Conservation (phyloP, 2,329 filamentous ascomycete species). For the Pseudogymnoascus sp. region DNA sequence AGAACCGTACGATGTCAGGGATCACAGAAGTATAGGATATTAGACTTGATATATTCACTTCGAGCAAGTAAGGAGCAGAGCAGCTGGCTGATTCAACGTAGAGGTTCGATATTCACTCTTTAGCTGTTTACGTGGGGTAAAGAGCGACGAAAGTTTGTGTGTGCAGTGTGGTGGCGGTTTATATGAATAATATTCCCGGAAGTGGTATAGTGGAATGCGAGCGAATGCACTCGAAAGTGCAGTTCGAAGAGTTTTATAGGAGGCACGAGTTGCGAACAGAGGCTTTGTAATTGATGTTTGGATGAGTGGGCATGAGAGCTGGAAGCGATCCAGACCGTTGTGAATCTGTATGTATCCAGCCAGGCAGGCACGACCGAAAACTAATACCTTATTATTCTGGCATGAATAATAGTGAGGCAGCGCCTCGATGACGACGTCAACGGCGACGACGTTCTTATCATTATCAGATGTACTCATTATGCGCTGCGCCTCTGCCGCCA, state of each 20-base stretch:
- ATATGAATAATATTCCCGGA: not conserved
- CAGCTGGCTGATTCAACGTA: not conserved
- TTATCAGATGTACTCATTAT: not conserved
- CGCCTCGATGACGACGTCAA: not conserved
- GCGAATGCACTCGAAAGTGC: not conserved
- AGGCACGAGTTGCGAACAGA: not conserved
- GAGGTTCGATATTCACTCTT: not conserved
- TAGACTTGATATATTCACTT: not conserved
- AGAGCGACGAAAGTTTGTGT: not conserved
- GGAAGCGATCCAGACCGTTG: not conserved
- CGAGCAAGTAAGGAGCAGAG: not conserved
- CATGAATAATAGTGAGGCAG: conserved; percentile 3
- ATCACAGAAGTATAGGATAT: not conserved
- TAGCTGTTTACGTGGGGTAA: conserved; percentile 1
- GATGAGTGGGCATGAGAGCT: not conserved
- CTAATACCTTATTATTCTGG: conserved; percentile 1
- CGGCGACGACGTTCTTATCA: not conserved
- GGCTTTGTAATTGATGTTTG: conserved; percentile 1
- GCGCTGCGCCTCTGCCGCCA: not conserved
- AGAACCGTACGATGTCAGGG: not conserved
- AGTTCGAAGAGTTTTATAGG: not conserved
- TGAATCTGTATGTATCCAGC: conserved; percentile 2
- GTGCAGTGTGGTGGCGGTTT: not conserved
- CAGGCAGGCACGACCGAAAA: not conserved
- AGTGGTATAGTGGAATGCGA: not conserved